Evolutionary conservation across 345 rosid genomes (phyloP), one percentile per base, ranked within the genome.

Genomic region (Sapria himalayana): DNA sequence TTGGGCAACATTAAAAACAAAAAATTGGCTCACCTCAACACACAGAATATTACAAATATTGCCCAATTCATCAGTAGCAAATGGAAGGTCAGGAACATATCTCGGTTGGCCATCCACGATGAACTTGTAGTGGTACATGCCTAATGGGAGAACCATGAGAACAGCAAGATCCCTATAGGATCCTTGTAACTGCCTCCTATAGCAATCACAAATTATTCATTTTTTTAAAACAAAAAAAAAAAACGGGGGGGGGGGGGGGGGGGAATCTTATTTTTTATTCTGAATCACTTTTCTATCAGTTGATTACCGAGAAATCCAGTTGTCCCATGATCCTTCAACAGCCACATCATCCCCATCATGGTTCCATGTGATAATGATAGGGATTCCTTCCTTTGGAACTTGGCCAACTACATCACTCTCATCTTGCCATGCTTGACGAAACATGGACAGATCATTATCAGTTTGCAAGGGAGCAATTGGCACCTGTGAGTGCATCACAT

Each of bases 261-360:
- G 29, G 18, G 29, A 29, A 34, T 29, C 34, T 15, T 25, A 18
- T n/a, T n/a, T 15, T 2, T 43, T 22, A 22, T 32, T 38, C 5
- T 12, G 24, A 42, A 51, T 74, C 93, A 58, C 99, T 91, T 12
- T 64, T 58, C 57, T 58, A n/a, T n/a, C n/a, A n/a, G n/a, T n/a
- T 41, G 39, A 36, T 52, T 43, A 77, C 98, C 73, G 79, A 29
- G 93, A 69, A 36, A 45, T 77, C 95, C 95, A 84, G 60, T 77
- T 63, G 48, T 91, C 95, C 99, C 99, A 91, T 8, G 99, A 91
- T 34, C 99, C 99, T 61, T 79, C 93, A 9, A 84, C 86, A 50
- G 76, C 67, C 20, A 84, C 85, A 15, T 73, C 92, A 43, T 66
- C 73, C 42, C 92, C 99, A 9, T 76, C 99, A 22, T 74, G 65